phyloP scores from a whole-genome alignment of 2,329 filamentous ascomycete species.

The Monilinia fructigena region DNA sequence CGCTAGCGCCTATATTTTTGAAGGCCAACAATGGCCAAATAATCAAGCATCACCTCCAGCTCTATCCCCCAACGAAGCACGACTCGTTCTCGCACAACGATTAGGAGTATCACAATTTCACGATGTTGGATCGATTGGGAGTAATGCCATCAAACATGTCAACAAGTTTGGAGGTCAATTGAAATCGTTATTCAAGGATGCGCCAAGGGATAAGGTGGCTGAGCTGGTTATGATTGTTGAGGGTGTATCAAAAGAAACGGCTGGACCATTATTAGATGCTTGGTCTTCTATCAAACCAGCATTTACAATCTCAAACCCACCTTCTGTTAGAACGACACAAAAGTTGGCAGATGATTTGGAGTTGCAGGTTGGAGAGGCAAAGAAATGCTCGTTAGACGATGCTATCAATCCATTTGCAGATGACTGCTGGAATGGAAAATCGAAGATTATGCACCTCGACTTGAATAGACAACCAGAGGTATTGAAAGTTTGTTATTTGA shows the following conservation, averaged over 20 bases:
- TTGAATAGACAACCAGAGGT: slow-evolving; percentile 32
- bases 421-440: slow-evolving; percentile 42
- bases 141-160: slow-evolving; percentile 52
- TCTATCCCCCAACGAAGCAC: slow-evolving; percentile 46
- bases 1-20: slow-evolving; percentile 55
- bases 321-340: slow-evolving; percentile 39
- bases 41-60: slow-evolving; percentile 51
- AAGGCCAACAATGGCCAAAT: slow-evolving; percentile 37
- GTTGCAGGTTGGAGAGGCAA: slow-evolving; percentile 31
- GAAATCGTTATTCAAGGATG: slow-evolving; percentile 50
- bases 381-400: slow-evolving; percentile 33
- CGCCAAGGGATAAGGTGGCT: slow-evolving; percentile 29
- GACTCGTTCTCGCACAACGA: slow-evolving; percentile 59
- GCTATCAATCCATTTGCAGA: slow-evolving; percentile 37
- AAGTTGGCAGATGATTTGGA: slow-evolving; percentile 39
- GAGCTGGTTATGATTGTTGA: slow-evolving; percentile 62
- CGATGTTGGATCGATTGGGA: slow-evolving; percentile 45
- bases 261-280: slow-evolving; percentile 45
- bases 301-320: slow-evolving; percentile 51
- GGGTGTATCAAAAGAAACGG: slow-evolving; percentile 51
- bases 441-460: slow-evolving; percentile 35
- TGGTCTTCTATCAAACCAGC: slow-evolving; percentile 45
- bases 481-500: slow-evolving; percentile 12
- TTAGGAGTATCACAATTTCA: slow-evolving; percentile 48
- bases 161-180: slow-evolving; percentile 58